Conservation (phyloP, 176 grass and related monocot genomes). For the Stipa capillata region DNA sequence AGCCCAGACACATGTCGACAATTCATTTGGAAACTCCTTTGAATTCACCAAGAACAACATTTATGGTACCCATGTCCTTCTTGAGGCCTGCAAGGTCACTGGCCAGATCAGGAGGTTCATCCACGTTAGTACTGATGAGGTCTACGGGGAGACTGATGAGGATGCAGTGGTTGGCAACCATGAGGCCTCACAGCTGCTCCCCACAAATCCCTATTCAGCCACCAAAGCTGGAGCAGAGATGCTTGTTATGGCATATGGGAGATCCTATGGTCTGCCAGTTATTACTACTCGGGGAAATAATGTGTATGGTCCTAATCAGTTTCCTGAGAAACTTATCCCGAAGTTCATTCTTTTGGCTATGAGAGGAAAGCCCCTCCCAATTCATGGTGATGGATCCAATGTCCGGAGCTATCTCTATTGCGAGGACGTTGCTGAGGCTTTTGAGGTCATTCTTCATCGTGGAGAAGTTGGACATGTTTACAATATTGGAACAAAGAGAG, state of each 20-base stretch:
- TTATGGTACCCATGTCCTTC: slow-evolving; percentile 79
- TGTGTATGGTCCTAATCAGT: slow-evolving; percentile 76
- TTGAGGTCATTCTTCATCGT: slow-evolving; percentile 75
- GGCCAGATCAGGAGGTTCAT: slow-evolving; percentile 83
- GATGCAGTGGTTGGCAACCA: slow-evolving; percentile 72
- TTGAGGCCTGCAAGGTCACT: slow-evolving; percentile 81
- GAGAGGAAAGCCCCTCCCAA: slow-evolving; percentile 61
- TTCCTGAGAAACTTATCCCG: slow-evolving; percentile 77
- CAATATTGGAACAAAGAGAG: slow-evolving; percentile 78
- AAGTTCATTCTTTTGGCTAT: slow-evolving; percentile 85
- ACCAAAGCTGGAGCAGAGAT: slow-evolving; percentile 90
- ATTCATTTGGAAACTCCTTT: slow-evolving; percentile 88
- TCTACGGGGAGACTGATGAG: slow-evolving; percentile 86
- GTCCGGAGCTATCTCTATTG: slow-evolving; percentile 82
- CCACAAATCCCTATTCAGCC: slow-evolving; percentile 80
- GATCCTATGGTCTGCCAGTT: slow-evolving; percentile 73
- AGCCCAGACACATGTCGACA: slow-evolving; percentile 84
- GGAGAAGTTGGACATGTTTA: slow-evolving; percentile 88
- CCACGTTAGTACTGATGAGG: slow-evolving; percentile 89
- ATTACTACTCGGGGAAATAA: slow-evolving; percentile 84
- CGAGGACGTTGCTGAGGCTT: slow-evolving; percentile 85
- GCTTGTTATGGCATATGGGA: slow-evolving; percentile 93
- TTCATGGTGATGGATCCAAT: slow-evolving; percentile 80
- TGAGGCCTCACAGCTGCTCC: slow-evolving; percentile 77
- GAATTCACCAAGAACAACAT: slow-evolving; percentile 90